Base-by-base conservation (phyloP, 2,329 filamentous ascomycete genomes). In the Plenodomus biglobosus region DNA sequence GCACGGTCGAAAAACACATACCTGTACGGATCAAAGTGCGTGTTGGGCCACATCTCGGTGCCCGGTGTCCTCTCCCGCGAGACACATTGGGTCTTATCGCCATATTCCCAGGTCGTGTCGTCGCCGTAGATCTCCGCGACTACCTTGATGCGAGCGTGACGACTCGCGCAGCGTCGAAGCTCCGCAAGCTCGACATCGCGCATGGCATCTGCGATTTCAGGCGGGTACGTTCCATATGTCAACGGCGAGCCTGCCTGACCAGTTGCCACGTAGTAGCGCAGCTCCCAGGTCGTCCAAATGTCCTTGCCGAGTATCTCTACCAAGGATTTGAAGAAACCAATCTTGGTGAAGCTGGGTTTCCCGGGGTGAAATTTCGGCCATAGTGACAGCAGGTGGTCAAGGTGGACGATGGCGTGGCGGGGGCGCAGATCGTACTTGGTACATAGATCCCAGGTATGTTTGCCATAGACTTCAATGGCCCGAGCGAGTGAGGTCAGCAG, bases 361-460 rank as follows among this genome's bases (percentile, higher is more conserved):
- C 21, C 16, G 8, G 1, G 10, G 8, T 18, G 3, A 5, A 50
- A 18, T 24, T 39, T 46, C 1, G 43, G 40, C 43, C 48, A 50
- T 1, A 50, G 20, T 8, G 44, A 46, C 15, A 50, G 36, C 2
- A 50, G 10, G 17, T 50, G 43, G n/a, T 50, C 42, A 16, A 50
- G 27, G 21, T 50, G 48, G 5, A 50, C 35, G 5, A 30, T 39
- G 3, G 39, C 43, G 27, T 20, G 48, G 1, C 48, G 43, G n/a
- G 20, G 34, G 15, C 20, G 6, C 0, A 46, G 16, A 13, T 24
- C 16, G 19, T 39, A 43, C 19, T 40, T 30, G 3, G 42, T 3
- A 8, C 30, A 46, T 1, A 46, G 10, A 8, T 39, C 17, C 17
- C 16, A 36, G 1, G 42, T 46, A 2, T 38, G 30, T 7, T 15